Conservation (phyloP, 768 basidiomycete species). For the Suillus bovinus region DNA sequence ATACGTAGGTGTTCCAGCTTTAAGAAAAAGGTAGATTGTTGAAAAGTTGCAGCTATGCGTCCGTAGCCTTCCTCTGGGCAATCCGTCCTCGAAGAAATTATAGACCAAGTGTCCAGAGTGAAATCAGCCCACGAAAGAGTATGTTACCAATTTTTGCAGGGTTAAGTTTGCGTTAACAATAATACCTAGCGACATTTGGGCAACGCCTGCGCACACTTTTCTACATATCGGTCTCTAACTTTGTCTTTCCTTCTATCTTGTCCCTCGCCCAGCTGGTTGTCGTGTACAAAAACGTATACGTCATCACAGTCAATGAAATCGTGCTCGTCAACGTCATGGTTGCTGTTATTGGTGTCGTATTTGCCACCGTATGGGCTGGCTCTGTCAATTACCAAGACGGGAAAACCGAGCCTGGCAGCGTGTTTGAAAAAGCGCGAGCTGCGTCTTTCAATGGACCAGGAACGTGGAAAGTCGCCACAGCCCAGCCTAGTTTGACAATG, state of each 20-base stretch:
- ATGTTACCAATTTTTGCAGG: neutral
- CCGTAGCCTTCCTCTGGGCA: slow-evolving; percentile 1
- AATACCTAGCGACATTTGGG: slow-evolving; percentile 11
- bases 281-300: slow-evolving; percentile 2
- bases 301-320: slow-evolving; percentile 8
- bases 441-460: neutral
- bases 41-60: neutral
- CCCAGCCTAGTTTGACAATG: neutral
- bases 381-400: slow-evolving; percentile 3
- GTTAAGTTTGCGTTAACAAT: neutral
- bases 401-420: neutral
- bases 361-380: slow-evolving; percentile 38
- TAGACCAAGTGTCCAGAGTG: slow-evolving; percentile 6
- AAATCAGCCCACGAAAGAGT: neutral
- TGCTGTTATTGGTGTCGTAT: slow-evolving; percentile 38
- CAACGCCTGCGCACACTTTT: slow-evolving; percentile 34
- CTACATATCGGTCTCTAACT: slow-evolving; percentile 37
- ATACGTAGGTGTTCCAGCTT: neutral
- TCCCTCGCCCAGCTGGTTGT: slow-evolving; percentile 32
- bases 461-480: slow-evolving; percentile 2
- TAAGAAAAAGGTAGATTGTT: neutral
- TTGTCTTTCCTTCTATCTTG: slow-evolving; percentile 40
- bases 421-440: neutral
- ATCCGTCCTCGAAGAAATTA: slow-evolving; percentile 1
- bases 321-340: slow-evolving; percentile 30